Conservation (phyloP, 345 rosid species). For the Citrus unshiu region DNA sequence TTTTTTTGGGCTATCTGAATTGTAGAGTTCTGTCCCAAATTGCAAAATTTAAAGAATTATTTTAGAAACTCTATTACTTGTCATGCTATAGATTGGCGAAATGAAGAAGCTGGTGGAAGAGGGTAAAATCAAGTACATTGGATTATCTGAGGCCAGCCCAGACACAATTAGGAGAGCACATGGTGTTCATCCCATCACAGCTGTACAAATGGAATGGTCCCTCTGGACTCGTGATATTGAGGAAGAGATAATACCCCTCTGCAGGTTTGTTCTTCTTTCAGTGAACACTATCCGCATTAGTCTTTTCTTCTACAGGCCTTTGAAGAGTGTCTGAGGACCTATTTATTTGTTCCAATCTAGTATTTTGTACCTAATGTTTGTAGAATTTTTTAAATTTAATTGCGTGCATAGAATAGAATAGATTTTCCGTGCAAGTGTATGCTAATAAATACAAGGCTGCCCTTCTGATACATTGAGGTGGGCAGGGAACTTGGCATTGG, state of each 20-base stretch:
- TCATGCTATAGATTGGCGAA: constrained; percentile 41
- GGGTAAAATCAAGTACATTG: constrained; percentile 51
- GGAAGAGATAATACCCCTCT: constrained; percentile 48
- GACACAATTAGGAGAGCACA: constrained; percentile 63
- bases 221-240: constrained; percentile 64
- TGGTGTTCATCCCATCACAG: constrained; percentile 63
- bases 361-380: background rate
- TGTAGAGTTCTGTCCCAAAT: background rate
- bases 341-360: background rate
- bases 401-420: background rate
- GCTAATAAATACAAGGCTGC: background rate
- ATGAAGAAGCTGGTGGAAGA: constrained; percentile 60
- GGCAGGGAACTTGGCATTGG: constrained; percentile 59
- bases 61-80: background rate
- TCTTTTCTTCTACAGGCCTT: background rate
- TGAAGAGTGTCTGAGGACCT: background rate
- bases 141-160: constrained; percentile 53
- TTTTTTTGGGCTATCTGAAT: too few species aligned
- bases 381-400: background rate
- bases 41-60: background rate
- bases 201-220: constrained; percentile 66
- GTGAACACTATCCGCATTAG: background rate
- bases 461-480: constrained; percentile 1
- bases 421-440: background rate
- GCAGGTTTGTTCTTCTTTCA: constrained; percentile 31